Base-by-base conservation (phyloP, 2,329 filamentous ascomycete species). In the Phaeosphaeriaceae sp. region DNA sequence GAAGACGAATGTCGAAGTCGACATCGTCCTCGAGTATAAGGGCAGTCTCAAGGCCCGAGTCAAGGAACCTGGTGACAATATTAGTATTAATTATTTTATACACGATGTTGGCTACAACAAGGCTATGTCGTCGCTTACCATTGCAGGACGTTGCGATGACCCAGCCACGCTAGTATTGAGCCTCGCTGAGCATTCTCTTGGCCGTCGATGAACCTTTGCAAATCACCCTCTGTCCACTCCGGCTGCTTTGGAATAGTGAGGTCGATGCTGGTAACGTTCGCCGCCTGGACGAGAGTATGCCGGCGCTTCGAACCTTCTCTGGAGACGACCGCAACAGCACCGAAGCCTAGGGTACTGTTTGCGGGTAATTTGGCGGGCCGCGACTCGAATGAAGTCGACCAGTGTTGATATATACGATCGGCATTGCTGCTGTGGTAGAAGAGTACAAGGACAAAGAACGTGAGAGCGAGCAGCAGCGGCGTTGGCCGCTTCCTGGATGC, bases 21-120 rank as follows among this genome's bases (percentile, higher is more conserved):
- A 81, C 78, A 56, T 81, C 79, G 65, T 81, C 79, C 70, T 81
- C 79, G 44, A 81, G 71, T 22, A 81, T 78, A 27, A 81, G 71
- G 2, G 76, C 78, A 1, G 79, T 80, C 56, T 79, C 77, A 9
- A 76, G 71, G 42, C 72, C 74, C 46, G 77, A 80, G 17, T 74
- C 68, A n/a, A 81, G 69, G 63, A 81, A 81, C 74, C 76, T 79
- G 56, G 15, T 9, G 15, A 44, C 3, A 25, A 51, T 56, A 54
- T 69, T 54, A 72, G 65, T 53, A 27, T n/a, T 41, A 25, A 27
- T 45, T 19, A 22, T n/a, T n/a, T 21, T 13, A 22, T 46, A 20
- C 20, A 46, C 13, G 11, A 7, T 36, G 31, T 36, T 36, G 7
- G 31, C 31, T 3, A 44, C 25, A 51, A 44, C 48, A 15, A 36